Evolutionary conservation across 2,329 filamentous ascomycete genomes (phyloP), one percentile per base, ranked within the genome.

Genomic region (Aureobasidium sp.): DNA sequence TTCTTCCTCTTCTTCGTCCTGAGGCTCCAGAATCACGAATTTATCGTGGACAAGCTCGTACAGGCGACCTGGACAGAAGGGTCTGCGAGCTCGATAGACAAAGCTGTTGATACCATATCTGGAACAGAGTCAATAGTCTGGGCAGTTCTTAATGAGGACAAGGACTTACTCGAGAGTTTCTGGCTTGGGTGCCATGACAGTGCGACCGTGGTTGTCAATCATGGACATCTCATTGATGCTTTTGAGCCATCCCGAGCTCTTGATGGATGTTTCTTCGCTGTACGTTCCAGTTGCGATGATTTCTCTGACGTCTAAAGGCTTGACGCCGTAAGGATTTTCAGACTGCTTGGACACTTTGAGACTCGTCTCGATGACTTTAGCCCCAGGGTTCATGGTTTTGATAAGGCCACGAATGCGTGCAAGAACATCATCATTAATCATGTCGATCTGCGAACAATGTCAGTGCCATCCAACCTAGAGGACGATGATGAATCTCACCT

Each of bases 51-150:
- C 61, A 8, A 71, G 63, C 6, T 62, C 62, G 56, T 71, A 73
- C 0, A 73, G 61, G 14, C 70, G 68, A 29, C 67, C 58, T 4
- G 71, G 70, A 38, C 72, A 66, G 49, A 73, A 73, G 0, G 70
- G 70, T 4, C 67, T 63, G 4, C 79, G 72, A 0, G 80, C 77
- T 1, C 75, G 72, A 63, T 88, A 88, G 11, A 88, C 80, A 59
- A 86, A 86, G 62, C 80, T 88, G 30, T 80, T 77, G 10, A 88
- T 83, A 6, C 82, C 83, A 62, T 87, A 87, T 57, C 72, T 75
- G 40, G 24, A 38, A 12, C 34, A 19, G 12, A 7, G 58, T 55
- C 35, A 50, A 10, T 17, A 38, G 2, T 6, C 6, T 24, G 4
- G 14, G 21, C 7, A 12, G 16, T 16, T 24, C 10, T 25, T 12